Evolutionary conservation across 2,329 filamentous ascomycete genomes (phyloP).

Genomic region (Samsoniella hepiali): DNA sequence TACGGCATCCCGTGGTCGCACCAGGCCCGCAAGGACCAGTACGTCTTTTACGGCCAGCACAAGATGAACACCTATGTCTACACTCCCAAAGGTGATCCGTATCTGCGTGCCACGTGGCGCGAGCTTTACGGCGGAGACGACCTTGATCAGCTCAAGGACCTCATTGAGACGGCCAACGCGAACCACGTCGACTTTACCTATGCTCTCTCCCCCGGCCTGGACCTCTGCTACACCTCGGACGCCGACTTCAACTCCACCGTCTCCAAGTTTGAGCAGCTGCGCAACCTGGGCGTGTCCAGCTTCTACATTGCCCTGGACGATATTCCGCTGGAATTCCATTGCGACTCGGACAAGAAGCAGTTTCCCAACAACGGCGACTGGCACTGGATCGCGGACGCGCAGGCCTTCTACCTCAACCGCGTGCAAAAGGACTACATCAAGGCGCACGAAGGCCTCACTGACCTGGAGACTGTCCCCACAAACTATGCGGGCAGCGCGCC

Average conservation of each 20-base stretch:
- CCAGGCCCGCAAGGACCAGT: constrained; percentile 22
- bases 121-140: constrained; percentile 18
- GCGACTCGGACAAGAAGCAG: constrained; percentile 16
- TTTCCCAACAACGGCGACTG: constrained; percentile 16
- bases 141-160: constrained; percentile 20
- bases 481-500: constrained; percentile 19
- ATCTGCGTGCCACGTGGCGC: constrained; percentile 19
- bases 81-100: constrained; percentile 20
- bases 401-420: constrained; percentile 21
- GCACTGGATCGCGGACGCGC: constrained; percentile 17
- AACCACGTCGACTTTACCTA: constrained; percentile 23
- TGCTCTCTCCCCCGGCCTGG: constrained; percentile 20
- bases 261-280: constrained; percentile 21
- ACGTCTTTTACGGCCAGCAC: constrained; percentile 21
- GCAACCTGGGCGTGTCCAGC: constrained; percentile 20
- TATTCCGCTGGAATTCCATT: constrained; percentile 20
- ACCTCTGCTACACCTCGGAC: constrained; percentile 22
- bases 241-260: constrained; percentile 21
- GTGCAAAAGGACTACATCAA: constrained; percentile 21
- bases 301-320: constrained; percentile 23
- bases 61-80: constrained; percentile 23
- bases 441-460: constrained; percentile 14
- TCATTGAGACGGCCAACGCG: constrained; percentile 20
- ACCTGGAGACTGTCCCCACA: constrained; percentile 21
- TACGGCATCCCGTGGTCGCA: constrained; percentile 23